Conservation (phyloP, 139 green algal genomes). For the Coccomyxa sp. region DNA sequence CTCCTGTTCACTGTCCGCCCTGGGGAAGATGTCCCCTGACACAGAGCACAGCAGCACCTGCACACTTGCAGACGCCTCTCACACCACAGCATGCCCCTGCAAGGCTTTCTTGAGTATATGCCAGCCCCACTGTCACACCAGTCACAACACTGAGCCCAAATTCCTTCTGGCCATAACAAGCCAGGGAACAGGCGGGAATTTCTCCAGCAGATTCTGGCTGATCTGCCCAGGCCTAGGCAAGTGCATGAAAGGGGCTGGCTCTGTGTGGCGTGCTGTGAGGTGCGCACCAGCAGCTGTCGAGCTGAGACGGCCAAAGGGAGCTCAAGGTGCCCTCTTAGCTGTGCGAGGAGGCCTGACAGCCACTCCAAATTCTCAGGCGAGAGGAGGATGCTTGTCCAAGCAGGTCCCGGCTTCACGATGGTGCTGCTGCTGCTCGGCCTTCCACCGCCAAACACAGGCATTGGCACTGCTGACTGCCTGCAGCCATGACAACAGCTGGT, state of each 20-base stretch:
- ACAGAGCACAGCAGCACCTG: constrained; percentile 56
- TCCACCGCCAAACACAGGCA: background rate
- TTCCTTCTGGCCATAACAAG: background rate
- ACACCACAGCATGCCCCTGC: no score
- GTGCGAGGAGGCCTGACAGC: constrained; percentile 50
- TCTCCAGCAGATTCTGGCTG: background rate
- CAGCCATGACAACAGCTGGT: background rate
- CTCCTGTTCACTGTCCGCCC: background rate
- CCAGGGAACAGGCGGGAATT: background rate
- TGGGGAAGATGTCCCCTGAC: constrained; percentile 63
- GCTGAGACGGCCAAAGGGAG: background rate
- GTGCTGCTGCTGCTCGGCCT: background rate
- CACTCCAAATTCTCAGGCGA: constrained; percentile 41
- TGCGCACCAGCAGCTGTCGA: background rate
- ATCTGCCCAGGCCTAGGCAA: background rate
- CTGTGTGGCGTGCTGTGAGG: no score
- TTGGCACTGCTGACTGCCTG: background rate
- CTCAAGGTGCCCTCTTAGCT: constrained; percentile 8
- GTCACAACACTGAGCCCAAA: background rate
- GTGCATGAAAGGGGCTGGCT: background rate
- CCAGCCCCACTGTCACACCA: no score
- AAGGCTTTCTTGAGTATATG: no score
- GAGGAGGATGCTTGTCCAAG: constrained; percentile 36
- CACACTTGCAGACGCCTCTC: background rate
- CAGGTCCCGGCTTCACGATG: constrained; percentile 2